A percentile compares a stretch with the other conserved stretches of the same genome.
Conservation (phyloP, 2,329 filamentous ascomycete genomes). For the Colletotrichum nymphaeae region DNA sequence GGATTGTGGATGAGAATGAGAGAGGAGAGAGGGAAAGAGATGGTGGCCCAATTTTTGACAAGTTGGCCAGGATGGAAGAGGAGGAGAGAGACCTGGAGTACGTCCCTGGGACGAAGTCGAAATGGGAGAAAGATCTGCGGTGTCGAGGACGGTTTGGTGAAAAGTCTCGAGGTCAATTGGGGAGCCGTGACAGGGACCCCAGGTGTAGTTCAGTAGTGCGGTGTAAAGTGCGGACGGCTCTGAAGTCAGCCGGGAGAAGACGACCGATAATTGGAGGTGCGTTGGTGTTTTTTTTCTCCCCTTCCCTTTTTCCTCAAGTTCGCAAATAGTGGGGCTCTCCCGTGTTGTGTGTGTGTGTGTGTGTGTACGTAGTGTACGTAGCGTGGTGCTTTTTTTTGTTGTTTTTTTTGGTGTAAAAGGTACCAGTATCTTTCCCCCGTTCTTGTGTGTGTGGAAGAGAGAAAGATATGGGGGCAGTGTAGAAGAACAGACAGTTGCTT, state of each 20-base stretch:
- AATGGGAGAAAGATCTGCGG: constrained; percentile 33
- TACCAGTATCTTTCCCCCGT: not conserved
- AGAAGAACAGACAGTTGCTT: not conserved
- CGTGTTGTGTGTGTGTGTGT: constrained; percentile 6
- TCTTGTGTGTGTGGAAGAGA: not conserved
- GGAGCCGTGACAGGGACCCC: constrained; percentile 29
- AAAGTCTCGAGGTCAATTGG: constrained; percentile 35
- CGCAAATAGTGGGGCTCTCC: not conserved
- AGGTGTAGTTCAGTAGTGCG: constrained; percentile 20
- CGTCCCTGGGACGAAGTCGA: constrained; percentile 25
- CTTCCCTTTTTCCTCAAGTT: not conserved
- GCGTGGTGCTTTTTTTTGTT: not conserved
- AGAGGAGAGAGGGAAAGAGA: constrained; percentile 22
- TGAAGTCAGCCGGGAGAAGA: constrained; percentile 16
- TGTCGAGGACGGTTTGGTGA: constrained; percentile 27
- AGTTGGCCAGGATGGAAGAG: constrained; percentile 27
- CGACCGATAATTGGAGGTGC: not conserved
- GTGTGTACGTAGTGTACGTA: not conserved
- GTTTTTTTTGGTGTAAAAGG: not conserved
- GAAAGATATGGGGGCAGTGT: not conserved
- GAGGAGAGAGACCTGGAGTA: constrained; percentile 35
- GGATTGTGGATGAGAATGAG: not conserved
- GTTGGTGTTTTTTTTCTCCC: not conserved
- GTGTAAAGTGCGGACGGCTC: constrained; percentile 19
- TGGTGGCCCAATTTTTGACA: constrained; percentile 34